Conservation (phyloP, 495 filamentous ascomycete genomes). For the Rostrohypoxylon terebratum region DNA sequence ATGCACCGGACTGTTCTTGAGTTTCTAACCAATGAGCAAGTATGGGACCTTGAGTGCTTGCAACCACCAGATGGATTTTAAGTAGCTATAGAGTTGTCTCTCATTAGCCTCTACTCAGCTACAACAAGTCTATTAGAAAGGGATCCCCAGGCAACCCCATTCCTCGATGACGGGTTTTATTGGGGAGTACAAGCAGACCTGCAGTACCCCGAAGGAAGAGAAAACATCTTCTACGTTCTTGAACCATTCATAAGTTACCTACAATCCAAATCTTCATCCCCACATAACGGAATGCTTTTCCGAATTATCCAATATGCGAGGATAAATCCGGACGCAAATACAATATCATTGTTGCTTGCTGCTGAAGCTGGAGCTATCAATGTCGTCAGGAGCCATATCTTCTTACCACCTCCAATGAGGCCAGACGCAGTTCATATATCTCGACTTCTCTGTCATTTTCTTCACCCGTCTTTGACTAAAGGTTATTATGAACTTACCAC, state of each 20-base stretch:
- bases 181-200: neutral
- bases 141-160: neutral
- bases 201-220: neutral
- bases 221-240: slow-evolving; percentile 7
- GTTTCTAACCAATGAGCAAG: neutral
- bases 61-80: neutral
- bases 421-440: too few relatives aligned
- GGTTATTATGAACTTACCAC: too few relatives aligned
- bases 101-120: neutral
- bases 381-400: neutral
- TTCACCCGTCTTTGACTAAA: neutral
- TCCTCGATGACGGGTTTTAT: neutral
- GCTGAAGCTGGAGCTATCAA: slow-evolving; percentile 10
- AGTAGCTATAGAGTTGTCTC: neutral
- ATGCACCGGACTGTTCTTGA: neutral
- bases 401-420: too few relatives aligned
- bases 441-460: neutral
- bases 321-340: neutral
- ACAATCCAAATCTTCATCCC: neutral
- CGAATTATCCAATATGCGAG: neutral
- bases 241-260: slow-evolving; percentile 9
- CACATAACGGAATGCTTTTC: neutral
- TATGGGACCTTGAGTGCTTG: neutral
- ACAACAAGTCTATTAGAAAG: neutral
- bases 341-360: slow-evolving; percentile 3